phyloP scores from a whole-genome alignment of 768 basidiomycete species.

The Naematelia aurantialba region DNA sequence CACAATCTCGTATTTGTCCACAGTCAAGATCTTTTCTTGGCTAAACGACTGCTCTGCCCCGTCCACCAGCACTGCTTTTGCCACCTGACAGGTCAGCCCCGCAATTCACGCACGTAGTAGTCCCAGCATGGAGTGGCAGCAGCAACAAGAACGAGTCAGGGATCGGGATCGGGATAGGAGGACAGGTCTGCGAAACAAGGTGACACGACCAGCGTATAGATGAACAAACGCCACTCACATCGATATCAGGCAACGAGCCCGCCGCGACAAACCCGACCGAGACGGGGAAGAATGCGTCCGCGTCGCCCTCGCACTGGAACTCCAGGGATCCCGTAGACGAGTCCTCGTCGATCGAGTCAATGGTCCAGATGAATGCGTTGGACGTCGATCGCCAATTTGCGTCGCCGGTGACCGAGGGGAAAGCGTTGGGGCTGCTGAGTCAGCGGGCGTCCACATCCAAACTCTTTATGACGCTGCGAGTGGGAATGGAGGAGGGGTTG shows the following conservation, averaged over 20 bases:
- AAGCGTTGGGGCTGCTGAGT: slow-evolving; percentile 20
- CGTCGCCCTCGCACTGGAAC: slow-evolving; percentile 81
- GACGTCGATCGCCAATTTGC: slow-evolving; percentile 73
- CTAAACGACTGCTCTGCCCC: slow-evolving; percentile 58
- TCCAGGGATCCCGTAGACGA: slow-evolving; percentile 76
- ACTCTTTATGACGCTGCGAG: too few relatives aligned
- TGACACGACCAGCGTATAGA: too few relatives aligned
- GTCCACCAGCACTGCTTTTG: slow-evolving; percentile 58
- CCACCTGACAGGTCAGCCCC: slow-evolving; percentile 33
- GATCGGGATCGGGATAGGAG: too few relatives aligned
- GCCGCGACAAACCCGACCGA: slow-evolving; percentile 72
- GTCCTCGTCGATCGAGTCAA: slow-evolving; percentile 62
- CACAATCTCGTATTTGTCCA: slow-evolving; percentile 58
- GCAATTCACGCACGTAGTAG: too few relatives aligned
- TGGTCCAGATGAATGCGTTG: slow-evolving; percentile 77
- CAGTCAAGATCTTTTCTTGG: slow-evolving; percentile 56
- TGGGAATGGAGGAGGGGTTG: too few relatives aligned
- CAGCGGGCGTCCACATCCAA: neutral
- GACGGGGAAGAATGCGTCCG: slow-evolving; percentile 90
- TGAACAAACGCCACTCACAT: slow-evolving; percentile 54
- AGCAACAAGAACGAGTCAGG: too few relatives aligned
- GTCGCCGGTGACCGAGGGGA: slow-evolving; percentile 38
- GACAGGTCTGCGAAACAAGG: too few relatives aligned
- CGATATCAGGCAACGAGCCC: slow-evolving; percentile 75
- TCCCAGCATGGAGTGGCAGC: too few relatives aligned